These are phyloP conservation scores for Zygotorulaspora florentina DNA, from an alignment of 805 yeast genomes.

Conservation along the genomic window DNA sequence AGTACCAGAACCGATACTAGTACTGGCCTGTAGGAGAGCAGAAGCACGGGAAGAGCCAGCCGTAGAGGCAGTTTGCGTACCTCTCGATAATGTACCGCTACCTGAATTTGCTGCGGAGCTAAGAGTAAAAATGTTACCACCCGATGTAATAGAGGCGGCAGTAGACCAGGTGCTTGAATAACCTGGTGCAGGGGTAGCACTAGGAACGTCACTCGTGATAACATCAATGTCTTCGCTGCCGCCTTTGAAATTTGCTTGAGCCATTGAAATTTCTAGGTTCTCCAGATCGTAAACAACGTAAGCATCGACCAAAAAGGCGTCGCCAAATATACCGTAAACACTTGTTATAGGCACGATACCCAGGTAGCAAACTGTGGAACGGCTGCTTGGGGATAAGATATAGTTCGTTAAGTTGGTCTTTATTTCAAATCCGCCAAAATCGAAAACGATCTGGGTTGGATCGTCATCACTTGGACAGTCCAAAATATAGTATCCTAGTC, in stretches of 20 bases:
- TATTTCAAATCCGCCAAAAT: constrained; percentile 59
- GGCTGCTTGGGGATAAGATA: constrained; percentile 19
- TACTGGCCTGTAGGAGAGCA: background rate
- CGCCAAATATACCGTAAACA: constrained; percentile 45
- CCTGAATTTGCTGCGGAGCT: background rate
- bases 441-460: constrained; percentile 40
- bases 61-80: constrained; percentile 4
- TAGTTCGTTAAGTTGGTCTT: constrained; percentile 43
- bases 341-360: constrained; percentile 37
- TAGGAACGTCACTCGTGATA: constrained; percentile 38
- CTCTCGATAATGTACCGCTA: constrained; percentile 1
- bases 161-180: constrained; percentile 45
- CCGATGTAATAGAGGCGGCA: constrained; percentile 20
- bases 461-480: constrained; percentile 39
- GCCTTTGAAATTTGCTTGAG: constrained; percentile 38
- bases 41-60: background rate
- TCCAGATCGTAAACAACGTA: constrained; percentile 65
- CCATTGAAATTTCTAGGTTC: constrained; percentile 52
- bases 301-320: constrained; percentile 52
- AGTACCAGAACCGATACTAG: background rate
- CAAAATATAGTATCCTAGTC: constrained; percentile 44
- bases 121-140: constrained; percentile 29
- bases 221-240: constrained; percentile 22
- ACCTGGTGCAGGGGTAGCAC: constrained; percentile 45
- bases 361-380: constrained; percentile 40